Evolutionary conservation across 768 basidiomycete species (phyloP).

Genomic region (Pleurotus citrinopileatus): DNA sequence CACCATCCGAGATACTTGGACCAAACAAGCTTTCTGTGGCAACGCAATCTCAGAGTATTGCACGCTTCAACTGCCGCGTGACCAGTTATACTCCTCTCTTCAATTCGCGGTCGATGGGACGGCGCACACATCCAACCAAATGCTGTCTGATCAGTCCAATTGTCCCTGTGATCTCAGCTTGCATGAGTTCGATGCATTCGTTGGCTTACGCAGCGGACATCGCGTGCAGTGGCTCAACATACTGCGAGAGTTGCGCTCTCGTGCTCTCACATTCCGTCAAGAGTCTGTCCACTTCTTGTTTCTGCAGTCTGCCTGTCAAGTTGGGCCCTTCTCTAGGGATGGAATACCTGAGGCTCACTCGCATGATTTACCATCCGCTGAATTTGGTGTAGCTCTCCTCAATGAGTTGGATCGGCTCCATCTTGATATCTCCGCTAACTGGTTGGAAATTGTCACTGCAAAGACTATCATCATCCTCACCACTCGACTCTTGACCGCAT

Average conservation of each 20-base stretch:
- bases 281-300: slow-evolving; percentile 40
- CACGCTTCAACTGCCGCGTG: slow-evolving; percentile 26
- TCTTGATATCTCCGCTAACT: slow-evolving; percentile 35
- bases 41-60: slow-evolving; percentile 20
- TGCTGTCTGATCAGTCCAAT: slow-evolving; percentile 37
- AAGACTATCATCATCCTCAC: slow-evolving; percentile 30
- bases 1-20: slow-evolving; percentile 9
- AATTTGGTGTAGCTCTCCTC: slow-evolving; percentile 36
- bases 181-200: slow-evolving; percentile 46
- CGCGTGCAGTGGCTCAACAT: slow-evolving; percentile 52
- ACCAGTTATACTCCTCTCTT: slow-evolving; percentile 27
- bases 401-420: slow-evolving; percentile 31
- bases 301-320: slow-evolving; percentile 41
- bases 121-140: slow-evolving; percentile 38
- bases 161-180: slow-evolving; percentile 38
- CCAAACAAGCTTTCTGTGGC: slow-evolving; percentile 13
- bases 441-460: slow-evolving; percentile 32
- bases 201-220: slow-evolving; percentile 40
- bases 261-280: slow-evolving; percentile 33
- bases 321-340: slow-evolving; percentile 25
- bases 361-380: slow-evolving; percentile 23
- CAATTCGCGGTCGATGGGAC: slow-evolving; percentile 33
- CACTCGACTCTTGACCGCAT: slow-evolving; percentile 32
- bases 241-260: slow-evolving; percentile 38
- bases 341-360: slow-evolving; percentile 35